A percentile compares a stretch with the other conserved stretches of the same genome.
phyloP scores from a whole-genome alignment of 2,329 filamentous ascomycete genomes.

The Ophiocordyceps camponoti-saundersi region DNA sequence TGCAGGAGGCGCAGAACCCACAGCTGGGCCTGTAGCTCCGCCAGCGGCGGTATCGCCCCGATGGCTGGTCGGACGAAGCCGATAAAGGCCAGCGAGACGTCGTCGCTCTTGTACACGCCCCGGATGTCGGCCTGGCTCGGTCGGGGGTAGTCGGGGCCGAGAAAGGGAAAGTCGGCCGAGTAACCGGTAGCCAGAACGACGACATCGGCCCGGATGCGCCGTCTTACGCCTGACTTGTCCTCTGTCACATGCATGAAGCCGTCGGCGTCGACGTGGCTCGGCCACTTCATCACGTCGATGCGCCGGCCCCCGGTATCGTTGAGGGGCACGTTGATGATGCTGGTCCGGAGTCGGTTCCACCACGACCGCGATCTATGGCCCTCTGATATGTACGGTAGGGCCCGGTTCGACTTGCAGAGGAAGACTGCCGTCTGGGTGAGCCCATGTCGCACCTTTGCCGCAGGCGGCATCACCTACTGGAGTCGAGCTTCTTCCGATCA shows the following conservation, averaged over 20 bases:
- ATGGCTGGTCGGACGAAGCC: slow-evolving; percentile 28
- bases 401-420: slow-evolving; percentile 24
- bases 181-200: slow-evolving; percentile 31
- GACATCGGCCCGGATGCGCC: slow-evolving; percentile 22
- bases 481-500: slow-evolving; percentile 17
- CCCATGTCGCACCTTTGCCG: background rate
- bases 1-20: slow-evolving; percentile 22
- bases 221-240: slow-evolving; percentile 6
- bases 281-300: slow-evolving; percentile 29
- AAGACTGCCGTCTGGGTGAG: slow-evolving; percentile 15
- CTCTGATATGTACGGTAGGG: slow-evolving; percentile 23
- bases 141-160: slow-evolving; percentile 20
- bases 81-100: slow-evolving; percentile 24
- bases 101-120: slow-evolving; percentile 26
- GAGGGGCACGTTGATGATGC: slow-evolving; percentile 21
- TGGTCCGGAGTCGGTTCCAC: slow-evolving; percentile 16
- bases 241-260: slow-evolving; percentile 20
- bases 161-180: slow-evolving; percentile 21
- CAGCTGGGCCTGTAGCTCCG: slow-evolving; percentile 29
- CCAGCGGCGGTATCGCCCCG: slow-evolving; percentile 28
- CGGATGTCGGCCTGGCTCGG: slow-evolving; percentile 32
- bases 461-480: slow-evolving; percentile 8
- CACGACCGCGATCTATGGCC: slow-evolving; percentile 15
- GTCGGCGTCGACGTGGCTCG: slow-evolving; percentile 15
- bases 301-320: slow-evolving; percentile 18